phyloP scores from a whole-genome alignment of 2,329 filamentous ascomycete genomes.

The Polychaeton citri region DNA sequence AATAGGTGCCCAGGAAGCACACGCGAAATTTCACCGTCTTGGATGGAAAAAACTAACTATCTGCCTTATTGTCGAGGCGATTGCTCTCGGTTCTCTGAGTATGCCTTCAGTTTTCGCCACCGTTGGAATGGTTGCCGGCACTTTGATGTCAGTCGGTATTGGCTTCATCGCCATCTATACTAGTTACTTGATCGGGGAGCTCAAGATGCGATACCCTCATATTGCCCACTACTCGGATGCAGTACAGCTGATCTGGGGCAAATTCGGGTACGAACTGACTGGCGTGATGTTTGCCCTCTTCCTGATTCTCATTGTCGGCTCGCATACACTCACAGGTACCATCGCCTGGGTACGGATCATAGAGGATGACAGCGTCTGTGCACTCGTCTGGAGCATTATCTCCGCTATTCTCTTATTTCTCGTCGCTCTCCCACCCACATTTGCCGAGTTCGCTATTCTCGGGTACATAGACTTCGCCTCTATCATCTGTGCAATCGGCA shows the following conservation, averaged over 20 bases:
- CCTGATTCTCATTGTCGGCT: constrained; percentile 30
- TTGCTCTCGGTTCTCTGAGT: constrained; percentile 45
- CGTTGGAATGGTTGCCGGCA: constrained; percentile 41
- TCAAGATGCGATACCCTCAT: constrained; percentile 38
- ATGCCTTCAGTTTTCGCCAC: constrained; percentile 42
- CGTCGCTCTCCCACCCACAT: constrained; percentile 22
- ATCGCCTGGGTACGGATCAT: constrained; percentile 32
- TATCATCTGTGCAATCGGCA: constrained; percentile 21
- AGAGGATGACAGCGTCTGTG: constrained; percentile 22
- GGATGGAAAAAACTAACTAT: constrained; percentile 33
- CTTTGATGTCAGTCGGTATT: constrained; percentile 41
- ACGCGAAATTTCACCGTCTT: constrained; percentile 27
- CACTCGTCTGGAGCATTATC: constrained; percentile 28
- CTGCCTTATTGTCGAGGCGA: constrained; percentile 45
- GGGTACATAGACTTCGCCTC: constrained; percentile 25
- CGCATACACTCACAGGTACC: constrained; percentile 31
- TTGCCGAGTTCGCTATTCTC: constrained; percentile 21
- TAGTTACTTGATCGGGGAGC: constrained; percentile 47
- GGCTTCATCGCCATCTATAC: constrained; percentile 49
- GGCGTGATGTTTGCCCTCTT: constrained; percentile 30
- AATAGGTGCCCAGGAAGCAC: no score
- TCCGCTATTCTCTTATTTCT: constrained; percentile 27
- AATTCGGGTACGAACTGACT: constrained; percentile 29
- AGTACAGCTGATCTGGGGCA: constrained; percentile 28
- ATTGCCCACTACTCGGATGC: constrained; percentile 32